Conservation (phyloP, 805 yeast genomes). For the Kluyveromyces aestuarii region DNA sequence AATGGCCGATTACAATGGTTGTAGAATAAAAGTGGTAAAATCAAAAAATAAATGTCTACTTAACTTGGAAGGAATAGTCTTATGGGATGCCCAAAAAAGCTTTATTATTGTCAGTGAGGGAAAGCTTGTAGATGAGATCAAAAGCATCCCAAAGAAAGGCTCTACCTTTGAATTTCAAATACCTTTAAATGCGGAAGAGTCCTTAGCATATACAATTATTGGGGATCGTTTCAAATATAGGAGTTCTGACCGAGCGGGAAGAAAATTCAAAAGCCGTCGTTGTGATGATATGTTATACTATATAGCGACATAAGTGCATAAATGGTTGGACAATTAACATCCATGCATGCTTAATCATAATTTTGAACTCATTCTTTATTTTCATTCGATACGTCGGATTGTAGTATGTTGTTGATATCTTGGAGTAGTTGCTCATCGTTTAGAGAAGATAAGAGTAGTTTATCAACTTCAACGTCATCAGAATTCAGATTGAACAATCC, state of each 20-base stretch:
- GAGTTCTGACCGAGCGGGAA: constrained; percentile 70
- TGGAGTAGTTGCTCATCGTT: constrained; percentile 14
- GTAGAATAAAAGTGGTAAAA: constrained; percentile 48
- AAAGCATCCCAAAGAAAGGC: constrained; percentile 58
- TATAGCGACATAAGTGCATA: constrained; percentile 6
- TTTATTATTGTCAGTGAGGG: constrained; percentile 44
- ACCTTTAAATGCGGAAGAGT: constrained; percentile 32
- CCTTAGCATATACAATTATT: constrained; percentile 51
- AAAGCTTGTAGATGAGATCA: constrained; percentile 50
- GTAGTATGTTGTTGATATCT: constrained; percentile 6
- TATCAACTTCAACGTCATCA: constrained; percentile 15
- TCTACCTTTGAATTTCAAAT: constrained; percentile 49
- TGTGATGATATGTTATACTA: constrained; percentile 47
- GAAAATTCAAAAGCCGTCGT: constrained; percentile 74
- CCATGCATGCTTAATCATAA: background rate
- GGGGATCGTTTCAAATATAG: constrained; percentile 75
- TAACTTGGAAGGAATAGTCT: constrained; percentile 64
- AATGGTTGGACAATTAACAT: background rate
- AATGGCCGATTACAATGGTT: constrained; percentile 76
- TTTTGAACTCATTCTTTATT: background rate
- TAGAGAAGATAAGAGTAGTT: constrained; percentile 11
- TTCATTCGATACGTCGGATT: background rate
- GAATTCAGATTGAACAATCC: constrained; percentile 14
- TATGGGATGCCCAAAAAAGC: constrained; percentile 74
- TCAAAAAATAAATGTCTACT: constrained; percentile 48